These are phyloP conservation scores for Detonula confervacea DNA, from an alignment of 352 stramenopile genomes.

Conservation along the genomic window DNA sequence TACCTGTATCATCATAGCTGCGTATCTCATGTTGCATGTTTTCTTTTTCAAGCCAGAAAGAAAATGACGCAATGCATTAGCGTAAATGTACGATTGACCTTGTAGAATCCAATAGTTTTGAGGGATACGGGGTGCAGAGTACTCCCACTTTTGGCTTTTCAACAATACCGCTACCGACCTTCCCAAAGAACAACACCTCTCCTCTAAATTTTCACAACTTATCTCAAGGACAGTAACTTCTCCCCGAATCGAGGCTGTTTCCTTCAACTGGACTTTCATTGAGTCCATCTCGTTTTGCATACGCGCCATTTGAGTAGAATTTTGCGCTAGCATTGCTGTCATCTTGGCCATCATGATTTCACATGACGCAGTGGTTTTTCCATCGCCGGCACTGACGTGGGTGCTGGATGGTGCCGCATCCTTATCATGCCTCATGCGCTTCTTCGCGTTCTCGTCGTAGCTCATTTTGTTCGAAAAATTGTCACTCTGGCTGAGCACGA, in stretches of 20 bases:
- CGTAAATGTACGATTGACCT: background rate
- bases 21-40: conserved; percentile 5
- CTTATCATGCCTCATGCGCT: too few species aligned
- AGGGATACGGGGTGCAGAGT: background rate
- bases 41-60: background rate
- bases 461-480: too few species aligned
- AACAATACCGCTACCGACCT: background rate
- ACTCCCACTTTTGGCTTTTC: background rate
- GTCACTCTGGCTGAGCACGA: too few species aligned
- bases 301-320: background rate
- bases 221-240: too few species aligned
- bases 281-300: background rate
- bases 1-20: too few species aligned
- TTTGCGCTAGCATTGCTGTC: background rate
- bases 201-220: background rate
- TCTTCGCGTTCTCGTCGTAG: too few species aligned
- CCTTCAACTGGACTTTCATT: background rate
- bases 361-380: too few species aligned
- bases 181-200: background rate
- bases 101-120: background rate
- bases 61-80: background rate
- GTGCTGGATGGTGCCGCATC: too few species aligned
- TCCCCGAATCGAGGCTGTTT: too few species aligned
- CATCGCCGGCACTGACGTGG: too few species aligned
- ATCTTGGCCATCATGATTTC: conserved; percentile 5